Base-by-base conservation (phyloP, 805 yeast species). In the Wickerhamomyces hampshirensis region DNA sequence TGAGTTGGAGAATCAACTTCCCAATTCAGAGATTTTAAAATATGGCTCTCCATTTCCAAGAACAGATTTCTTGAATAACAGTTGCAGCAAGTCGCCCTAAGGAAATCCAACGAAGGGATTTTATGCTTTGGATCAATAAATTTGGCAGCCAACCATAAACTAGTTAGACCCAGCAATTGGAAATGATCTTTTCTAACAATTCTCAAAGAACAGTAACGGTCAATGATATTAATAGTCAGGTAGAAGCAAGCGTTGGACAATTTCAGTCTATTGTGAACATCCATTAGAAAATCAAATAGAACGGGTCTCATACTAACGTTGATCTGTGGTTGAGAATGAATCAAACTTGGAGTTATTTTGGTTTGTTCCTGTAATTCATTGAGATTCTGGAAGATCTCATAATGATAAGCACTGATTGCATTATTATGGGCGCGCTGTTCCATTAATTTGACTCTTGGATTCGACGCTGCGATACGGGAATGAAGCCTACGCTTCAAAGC, bases 111-210 rank as follows among this genome's bases (percentile, higher is more conserved):
- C 15, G 71, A 62, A 7, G 82, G 80, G 27, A 78, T 73, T 51
- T 76, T 76, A 46, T 73, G 72, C 59, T 88, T 75, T 42, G 76
- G 73, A 44, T 87, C 89, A 47, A 74, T 71, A 40, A 75, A 70
- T 56, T 89, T 89, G 26, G 94, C 73, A 3, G 95, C 88, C 14
- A 91, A 75, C 97, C 97, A 91, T 35, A 89, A 62, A 19, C 95
- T 80, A 2, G 94, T 80, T 46, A 94, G 76, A 19, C 94, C 95
- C 18, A 89, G 76, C 35, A 89, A 68, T 61, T 88, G 97, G 54
- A 83, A 80, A 55, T 87, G 94, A 42, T 83, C 84, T 46, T 82
- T 75, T 56, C 83, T 76, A 6, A 87, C 87, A 17, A 85, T 75
- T 46, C 95, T 71, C 47, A 77, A 76, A 31, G 94, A 80, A 54